These are phyloP conservation scores for Limnanthes douglasii DNA, from an alignment of 345 rosid species.

Conservation along the genomic window DNA sequence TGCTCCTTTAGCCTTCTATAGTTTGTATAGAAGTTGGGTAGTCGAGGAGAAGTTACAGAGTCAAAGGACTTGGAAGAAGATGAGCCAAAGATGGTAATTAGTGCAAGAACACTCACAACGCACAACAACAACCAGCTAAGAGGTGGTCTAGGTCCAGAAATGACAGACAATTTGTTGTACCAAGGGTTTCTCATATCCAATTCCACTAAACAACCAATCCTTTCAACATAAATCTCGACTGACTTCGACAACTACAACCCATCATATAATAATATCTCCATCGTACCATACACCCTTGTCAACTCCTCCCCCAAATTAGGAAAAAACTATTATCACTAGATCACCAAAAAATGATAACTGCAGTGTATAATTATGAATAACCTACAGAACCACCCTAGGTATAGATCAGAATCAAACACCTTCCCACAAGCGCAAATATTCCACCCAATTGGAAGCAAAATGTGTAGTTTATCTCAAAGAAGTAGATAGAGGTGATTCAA, in stretches of 20 bases:
- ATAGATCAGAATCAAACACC: no score
- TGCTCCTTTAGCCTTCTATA: slow-evolving; percentile 89
- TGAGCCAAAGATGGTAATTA: slow-evolving; percentile 59
- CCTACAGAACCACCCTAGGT: no score
- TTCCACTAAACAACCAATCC: slow-evolving; percentile 12
- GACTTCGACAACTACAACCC: slow-evolving; percentile 19
- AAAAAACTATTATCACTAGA: slow-evolving; percentile 4
- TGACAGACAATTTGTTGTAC: slow-evolving; percentile 35
- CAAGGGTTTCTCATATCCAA: slow-evolving; percentile 87
- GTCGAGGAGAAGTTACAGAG: slow-evolving; percentile 20
- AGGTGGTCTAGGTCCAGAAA: slow-evolving; percentile 60
- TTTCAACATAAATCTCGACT: slow-evolving; percentile 15
- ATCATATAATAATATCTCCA: slow-evolving; percentile 19
- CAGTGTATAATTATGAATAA: no score
- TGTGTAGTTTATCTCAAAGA: no score
- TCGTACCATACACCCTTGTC: slow-evolving; percentile 12
- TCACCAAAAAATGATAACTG: no score
- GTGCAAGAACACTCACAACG: slow-evolving; percentile 43
- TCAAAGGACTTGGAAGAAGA: slow-evolving; percentile 43
- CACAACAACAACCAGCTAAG: slow-evolving; percentile 49
- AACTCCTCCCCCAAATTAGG: slow-evolving; percentile 2
- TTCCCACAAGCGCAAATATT: no score
- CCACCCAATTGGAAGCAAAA: no score
- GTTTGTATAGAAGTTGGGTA: slow-evolving; percentile 45
- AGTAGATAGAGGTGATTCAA: no score